A percentile compares a stretch with the other conserved stretches of the same genome.
phyloP scores from a whole-genome alignment of 2,329 filamentous ascomycete genomes.

The Aspergillus costaricaensis region DNA sequence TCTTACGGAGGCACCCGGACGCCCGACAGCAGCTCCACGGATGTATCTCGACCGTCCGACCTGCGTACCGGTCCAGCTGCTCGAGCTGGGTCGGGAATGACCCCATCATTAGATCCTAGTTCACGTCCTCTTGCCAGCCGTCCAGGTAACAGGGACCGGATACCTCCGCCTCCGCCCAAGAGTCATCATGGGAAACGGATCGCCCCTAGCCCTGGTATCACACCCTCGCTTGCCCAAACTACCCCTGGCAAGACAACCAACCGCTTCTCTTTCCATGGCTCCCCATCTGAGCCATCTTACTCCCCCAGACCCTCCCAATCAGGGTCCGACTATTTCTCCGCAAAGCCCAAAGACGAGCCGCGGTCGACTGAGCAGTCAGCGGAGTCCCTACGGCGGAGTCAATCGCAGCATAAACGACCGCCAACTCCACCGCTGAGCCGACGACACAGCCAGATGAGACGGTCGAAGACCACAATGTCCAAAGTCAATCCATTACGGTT shows the following conservation, averaged over 20 bases:
- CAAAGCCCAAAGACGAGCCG: conserved; percentile 16
- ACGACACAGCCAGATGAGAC: conserved; percentile 49
- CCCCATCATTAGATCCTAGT: conserved; percentile 56
- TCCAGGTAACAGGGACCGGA: conserved; percentile 55
- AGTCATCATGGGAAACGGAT: conserved; percentile 78
- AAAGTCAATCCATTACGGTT: conserved; percentile 36
- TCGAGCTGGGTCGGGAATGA: conserved; percentile 61
- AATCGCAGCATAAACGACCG: conserved; percentile 44
- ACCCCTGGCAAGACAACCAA: conserved; percentile 29
- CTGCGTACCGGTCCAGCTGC: conserved; percentile 50
- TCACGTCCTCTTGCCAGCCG: conserved; percentile 36
- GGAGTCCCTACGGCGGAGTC: conserved; percentile 33
- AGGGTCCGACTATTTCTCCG: conserved; percentile 46
- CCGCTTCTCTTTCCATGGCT: conserved; percentile 29
- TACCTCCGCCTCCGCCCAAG: conserved; percentile 69
- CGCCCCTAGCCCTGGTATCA: conserved; percentile 42
- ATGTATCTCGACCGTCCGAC: conserved; percentile 51
- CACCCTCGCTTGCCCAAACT: conserved; percentile 27
- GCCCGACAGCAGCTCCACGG: conserved; percentile 49
- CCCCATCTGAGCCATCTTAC: conserved; percentile 24
- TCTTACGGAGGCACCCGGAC: conserved; percentile 18
- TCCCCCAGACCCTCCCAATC: conserved; percentile 53
- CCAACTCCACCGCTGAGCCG: conserved; percentile 53
- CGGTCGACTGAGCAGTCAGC: conserved; percentile 17
- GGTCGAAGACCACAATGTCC: conserved; percentile 38